These are phyloP conservation scores for Zopfochytrium polystomum DNA, from an alignment of 371 early-diverging fungal species.

Conservation along the genomic window DNA sequence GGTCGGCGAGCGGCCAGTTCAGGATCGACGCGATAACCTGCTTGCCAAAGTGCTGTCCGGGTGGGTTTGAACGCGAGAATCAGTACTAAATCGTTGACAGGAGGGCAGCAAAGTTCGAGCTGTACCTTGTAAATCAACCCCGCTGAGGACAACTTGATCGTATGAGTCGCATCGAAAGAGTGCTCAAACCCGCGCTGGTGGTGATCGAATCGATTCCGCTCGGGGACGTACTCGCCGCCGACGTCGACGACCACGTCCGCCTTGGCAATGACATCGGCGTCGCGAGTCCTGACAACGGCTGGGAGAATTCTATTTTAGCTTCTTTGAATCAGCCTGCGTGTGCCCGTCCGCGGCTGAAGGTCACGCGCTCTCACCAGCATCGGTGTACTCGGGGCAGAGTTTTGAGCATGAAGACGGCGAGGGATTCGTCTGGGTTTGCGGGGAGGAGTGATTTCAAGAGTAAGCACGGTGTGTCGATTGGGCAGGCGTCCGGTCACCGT, in stretches of 20 bases:
- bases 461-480: too few species aligned
- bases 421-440: conserved; percentile 74
- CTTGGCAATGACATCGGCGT: conserved; percentile 68
- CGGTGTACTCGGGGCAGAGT: conserved; percentile 59
- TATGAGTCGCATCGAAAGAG: conserved; percentile 74
- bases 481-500: too few species aligned
- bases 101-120: background rate
- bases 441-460: too few species aligned
- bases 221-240: conserved; percentile 90
- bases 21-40: conserved; percentile 69
- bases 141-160: conserved; percentile 67
- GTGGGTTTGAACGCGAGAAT: conserved; percentile 13
- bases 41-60: conserved; percentile 74
- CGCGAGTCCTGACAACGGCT: conserved; percentile 80
- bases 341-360: background rate
- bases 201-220: conserved; percentile 84
- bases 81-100: conserved; percentile 3
- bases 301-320: conserved; percentile 18
- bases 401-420: conserved; percentile 86
- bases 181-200: conserved; percentile 95
- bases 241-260: conserved; percentile 97
- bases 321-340: background rate
- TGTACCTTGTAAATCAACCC: conserved; percentile 42
- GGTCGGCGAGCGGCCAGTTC: conserved; percentile 30
- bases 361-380: conserved; percentile 45